These are phyloP conservation scores for Simplicillium aogashimaense DNA, from an alignment of 2,329 filamentous ascomycete genomes.

Conservation along the genomic window DNA sequence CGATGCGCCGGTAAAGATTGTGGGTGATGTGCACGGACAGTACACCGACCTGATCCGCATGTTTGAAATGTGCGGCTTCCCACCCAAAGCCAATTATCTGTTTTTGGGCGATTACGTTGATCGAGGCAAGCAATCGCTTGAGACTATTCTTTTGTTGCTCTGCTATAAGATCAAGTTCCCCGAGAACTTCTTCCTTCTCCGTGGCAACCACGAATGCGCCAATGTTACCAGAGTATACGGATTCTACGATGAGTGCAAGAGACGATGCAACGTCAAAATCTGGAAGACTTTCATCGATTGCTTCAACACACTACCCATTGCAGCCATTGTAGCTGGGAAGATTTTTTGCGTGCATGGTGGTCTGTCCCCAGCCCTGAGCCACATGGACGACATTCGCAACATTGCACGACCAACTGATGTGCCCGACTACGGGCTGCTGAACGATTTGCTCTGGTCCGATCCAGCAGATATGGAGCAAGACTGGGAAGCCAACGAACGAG, in stretches of 20 bases:
- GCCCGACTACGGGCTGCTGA: slow-evolving; percentile 89
- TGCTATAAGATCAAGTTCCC: slow-evolving; percentile 98
- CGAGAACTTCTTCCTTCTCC: slow-evolving; percentile 91
- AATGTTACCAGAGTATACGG: slow-evolving; percentile 94
- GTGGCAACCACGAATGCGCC: slow-evolving; percentile 94
- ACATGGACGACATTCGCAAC: slow-evolving; percentile 97
- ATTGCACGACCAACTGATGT: slow-evolving; percentile 95
- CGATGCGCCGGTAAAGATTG: slow-evolving; percentile 92
- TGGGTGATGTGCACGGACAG: slow-evolving; percentile 92
- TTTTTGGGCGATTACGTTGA: slow-evolving; percentile 97
- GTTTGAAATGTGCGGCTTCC: slow-evolving; percentile 98
- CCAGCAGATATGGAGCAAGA: slow-evolving; percentile 96
- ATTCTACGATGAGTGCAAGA: slow-evolving; percentile 97
- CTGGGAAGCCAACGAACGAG: slow-evolving; percentile 95
- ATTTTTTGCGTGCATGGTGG: slow-evolving; percentile 98
- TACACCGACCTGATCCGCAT: slow-evolving; percentile 93
- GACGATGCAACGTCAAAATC: slow-evolving; percentile 89
- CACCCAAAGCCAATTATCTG: slow-evolving; percentile 81
- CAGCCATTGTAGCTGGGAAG: slow-evolving; percentile 92
- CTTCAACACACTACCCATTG: slow-evolving; percentile 92
- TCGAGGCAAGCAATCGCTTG: slow-evolving; percentile 87
- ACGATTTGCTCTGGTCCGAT: slow-evolving; percentile 94
- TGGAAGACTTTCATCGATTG: slow-evolving; percentile 98
- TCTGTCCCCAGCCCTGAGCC: slow-evolving; percentile 78
- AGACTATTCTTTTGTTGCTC: slow-evolving; percentile 84